These are phyloP conservation scores for Nitzschia inconspicua DNA, from an alignment of 108 stramenopile species.

Conservation along the genomic window DNA sequence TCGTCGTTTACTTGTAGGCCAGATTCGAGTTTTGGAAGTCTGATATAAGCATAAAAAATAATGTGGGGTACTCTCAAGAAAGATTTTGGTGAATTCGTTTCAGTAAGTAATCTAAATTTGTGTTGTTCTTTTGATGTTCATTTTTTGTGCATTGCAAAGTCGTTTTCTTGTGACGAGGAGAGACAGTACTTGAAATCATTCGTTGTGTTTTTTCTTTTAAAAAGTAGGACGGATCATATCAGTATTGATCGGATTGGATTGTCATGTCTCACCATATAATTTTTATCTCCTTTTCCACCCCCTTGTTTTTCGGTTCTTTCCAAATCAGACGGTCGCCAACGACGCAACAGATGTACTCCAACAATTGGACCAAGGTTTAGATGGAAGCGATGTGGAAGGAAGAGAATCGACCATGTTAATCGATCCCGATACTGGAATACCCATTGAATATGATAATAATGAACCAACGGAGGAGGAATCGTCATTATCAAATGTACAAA, in stretches of 20 bases:
- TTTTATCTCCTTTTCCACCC: not conserved
- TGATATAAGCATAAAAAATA: too few species aligned
- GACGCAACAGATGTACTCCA: conserved; percentile 31
- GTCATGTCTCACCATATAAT: not conserved
- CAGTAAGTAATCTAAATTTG: too few species aligned
- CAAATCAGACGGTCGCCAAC: conserved; percentile 25
- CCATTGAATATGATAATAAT: conserved; percentile 10
- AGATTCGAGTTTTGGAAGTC: too few species aligned
- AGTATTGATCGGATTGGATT: too few species aligned
- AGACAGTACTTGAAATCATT: too few species aligned
- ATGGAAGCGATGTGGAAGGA: not conserved
- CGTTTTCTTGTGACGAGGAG: not conserved
- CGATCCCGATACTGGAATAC: conserved; percentile 14
- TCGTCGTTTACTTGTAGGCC: too few species aligned
- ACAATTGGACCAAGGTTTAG: conserved; percentile 3
- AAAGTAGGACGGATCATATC: too few species aligned
- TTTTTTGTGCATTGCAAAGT: not conserved
- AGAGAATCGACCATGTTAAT: not conserved
- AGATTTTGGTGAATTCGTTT: too few species aligned
- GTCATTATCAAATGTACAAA: conserved; percentile 1
- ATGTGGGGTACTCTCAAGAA: too few species aligned
- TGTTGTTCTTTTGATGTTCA: too few species aligned
- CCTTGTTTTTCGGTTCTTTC: not conserved
- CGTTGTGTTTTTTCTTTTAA: too few species aligned
- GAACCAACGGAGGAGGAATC: not conserved